These are phyloP conservation scores for Cladobotryum protrusum DNA, from an alignment of 2,329 filamentous ascomycete genomes.

Conservation along the genomic window DNA sequence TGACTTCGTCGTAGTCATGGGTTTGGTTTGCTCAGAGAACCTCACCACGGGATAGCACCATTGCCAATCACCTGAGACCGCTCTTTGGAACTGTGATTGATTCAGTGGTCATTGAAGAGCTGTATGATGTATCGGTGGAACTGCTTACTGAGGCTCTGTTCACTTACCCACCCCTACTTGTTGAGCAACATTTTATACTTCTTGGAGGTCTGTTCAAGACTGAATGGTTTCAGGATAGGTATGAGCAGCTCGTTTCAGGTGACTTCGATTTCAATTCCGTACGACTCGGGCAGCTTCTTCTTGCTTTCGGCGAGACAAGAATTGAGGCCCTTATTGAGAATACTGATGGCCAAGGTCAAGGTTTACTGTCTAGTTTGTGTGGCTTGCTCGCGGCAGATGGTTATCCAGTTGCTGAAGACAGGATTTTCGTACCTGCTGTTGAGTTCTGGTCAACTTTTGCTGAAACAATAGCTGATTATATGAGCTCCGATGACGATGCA, in stretches of 20 bases:
- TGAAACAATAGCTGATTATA: conserved; percentile 57
- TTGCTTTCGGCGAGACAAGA: conserved; percentile 63
- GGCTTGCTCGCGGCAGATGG: conserved; percentile 61
- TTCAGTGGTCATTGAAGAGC: conserved; percentile 51
- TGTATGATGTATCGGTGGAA: conserved; percentile 57
- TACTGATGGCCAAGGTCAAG: conserved; percentile 42
- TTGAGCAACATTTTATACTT: conserved; percentile 48
- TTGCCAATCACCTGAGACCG: conserved; percentile 53
- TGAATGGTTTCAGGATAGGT: conserved; percentile 51
- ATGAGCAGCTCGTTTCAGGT: conserved; percentile 49
- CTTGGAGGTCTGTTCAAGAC: conserved; percentile 56
- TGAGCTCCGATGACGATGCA: conserved; percentile 44
- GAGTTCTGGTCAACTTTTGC: conserved; percentile 79
- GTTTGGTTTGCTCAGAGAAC: conserved; percentile 64
- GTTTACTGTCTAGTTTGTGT: conserved; percentile 53
- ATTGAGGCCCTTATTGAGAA: conserved; percentile 53
- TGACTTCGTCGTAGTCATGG: conserved; percentile 51
- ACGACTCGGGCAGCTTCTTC: conserved; percentile 60
- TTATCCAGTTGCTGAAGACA: conserved; percentile 64
- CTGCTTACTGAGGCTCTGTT: conserved; percentile 59
- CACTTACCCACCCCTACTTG: conserved; percentile 59
- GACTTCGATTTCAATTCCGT: conserved; percentile 58
- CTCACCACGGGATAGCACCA: conserved; percentile 49
- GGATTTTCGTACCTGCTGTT: conserved; percentile 64
- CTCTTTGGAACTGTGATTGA: conserved; percentile 55